phyloP scores from a whole-genome alignment of 305 asterid species.

The Fraxinus latifolia region DNA sequence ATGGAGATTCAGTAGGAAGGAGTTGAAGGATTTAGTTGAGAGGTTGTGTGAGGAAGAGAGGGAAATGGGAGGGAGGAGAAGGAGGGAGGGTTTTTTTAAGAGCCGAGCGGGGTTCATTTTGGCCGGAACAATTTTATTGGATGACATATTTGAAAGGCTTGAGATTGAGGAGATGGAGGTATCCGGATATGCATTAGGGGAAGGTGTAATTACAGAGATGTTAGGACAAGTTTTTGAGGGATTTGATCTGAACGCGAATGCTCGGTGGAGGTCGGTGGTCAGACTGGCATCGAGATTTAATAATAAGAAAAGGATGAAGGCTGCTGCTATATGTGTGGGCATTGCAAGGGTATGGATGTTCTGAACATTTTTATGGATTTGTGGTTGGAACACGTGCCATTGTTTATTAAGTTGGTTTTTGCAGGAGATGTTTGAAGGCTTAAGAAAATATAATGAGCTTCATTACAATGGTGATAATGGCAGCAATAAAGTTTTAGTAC shows the following conservation, averaged over 20 bases:
- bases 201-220: conserved; percentile 73
- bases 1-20: conserved; percentile 56
- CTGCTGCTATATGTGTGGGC: conserved; percentile 50
- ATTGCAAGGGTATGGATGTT: conserved; percentile 50
- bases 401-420: conserved; percentile 27
- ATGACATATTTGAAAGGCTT: conserved; percentile 53
- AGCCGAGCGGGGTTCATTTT: conserved; percentile 56
- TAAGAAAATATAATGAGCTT: conserved; percentile 40
- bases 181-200: conserved; percentile 70
- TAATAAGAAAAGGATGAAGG: conserved; percentile 60
- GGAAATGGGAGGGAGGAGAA: conserved; percentile 42
- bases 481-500: conserved; percentile 20
- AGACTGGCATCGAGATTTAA: conserved; percentile 54
- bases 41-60: conserved; percentile 41
- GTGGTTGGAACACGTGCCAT: conserved; percentile 12
- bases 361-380: neutral
- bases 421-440: conserved; percentile 70
- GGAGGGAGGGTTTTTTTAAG: conserved; percentile 43
- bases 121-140: conserved; percentile 64
- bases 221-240: conserved; percentile 39
- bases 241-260: conserved; percentile 53
- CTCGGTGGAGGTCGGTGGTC: conserved; percentile 68
- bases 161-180: conserved; percentile 68
- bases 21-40: conserved; percentile 48
- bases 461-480: conserved; percentile 16